Percentiles rank a stretch among this genome's conserved stretches.
Evolutionary conservation across 768 basidiomycete species (phyloP).

Genomic region (Kwoniella bestiolae): DNA sequence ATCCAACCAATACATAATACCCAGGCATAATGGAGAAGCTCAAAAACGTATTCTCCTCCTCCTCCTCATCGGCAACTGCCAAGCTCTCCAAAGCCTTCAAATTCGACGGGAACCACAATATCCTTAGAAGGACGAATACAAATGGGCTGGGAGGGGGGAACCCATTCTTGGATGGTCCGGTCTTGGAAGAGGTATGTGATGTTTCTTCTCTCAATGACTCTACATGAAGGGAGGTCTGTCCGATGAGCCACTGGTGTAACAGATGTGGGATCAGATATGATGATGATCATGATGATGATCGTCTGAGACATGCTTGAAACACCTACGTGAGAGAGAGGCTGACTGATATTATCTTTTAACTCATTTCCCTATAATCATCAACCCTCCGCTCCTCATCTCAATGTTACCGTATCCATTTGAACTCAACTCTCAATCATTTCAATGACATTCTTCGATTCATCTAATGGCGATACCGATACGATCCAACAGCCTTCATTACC

Average conservation of each 20-base stretch:
- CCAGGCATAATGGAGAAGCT: constrained; percentile 31
- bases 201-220: neutral
- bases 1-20: neutral
- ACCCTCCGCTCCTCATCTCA: neutral
- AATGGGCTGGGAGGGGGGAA: constrained; percentile 24
- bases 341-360: constrained; percentile 3
- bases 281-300: no score
- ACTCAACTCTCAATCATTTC: neutral
- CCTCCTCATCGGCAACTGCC: constrained; percentile 17
- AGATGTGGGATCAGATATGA: no score
- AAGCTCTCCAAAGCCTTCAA: constrained; percentile 47
- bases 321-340: constrained; percentile 8
- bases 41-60: constrained; percentile 18
- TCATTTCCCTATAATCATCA: no score
- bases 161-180: constrained; percentile 47
- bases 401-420: no score
- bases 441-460: neutral
- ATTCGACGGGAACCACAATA: constrained; percentile 37
- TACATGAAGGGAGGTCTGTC: neutral
- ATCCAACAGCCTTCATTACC: constrained; percentile 22
- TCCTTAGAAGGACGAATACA: constrained; percentile 22
- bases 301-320: constrained; percentile 1
- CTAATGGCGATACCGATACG: neutral
- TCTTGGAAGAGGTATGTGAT: constrained; percentile 42
- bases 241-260: no score